Base-by-base conservation (phyloP, 768 basidiomycete species). In the Panaeolus papilionaceus region DNA sequence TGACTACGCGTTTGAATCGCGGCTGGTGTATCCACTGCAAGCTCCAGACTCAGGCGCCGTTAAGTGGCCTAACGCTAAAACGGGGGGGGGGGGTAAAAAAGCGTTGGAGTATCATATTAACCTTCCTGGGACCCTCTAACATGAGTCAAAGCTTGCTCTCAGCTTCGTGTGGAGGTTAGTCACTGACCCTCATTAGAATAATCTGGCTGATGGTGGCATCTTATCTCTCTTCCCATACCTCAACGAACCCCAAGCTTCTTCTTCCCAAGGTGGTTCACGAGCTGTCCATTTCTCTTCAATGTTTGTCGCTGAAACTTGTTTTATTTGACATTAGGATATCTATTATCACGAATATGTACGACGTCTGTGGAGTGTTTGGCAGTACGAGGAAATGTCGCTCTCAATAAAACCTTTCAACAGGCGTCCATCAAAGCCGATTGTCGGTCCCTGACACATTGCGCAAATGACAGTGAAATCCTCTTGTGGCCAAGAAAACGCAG, bases 1-100 rank as follows among this genome's bases (percentile, higher is more conserved):
- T 51, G 2, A 51, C 47, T 51, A 23, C 12, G 47, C 20, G 7
- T 23, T 23, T 23, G 23, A 23, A 51, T 23, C 47, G 23, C 6
- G 47, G 23, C 20, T 51, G 8, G n/a, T 51, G 47, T 51, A 51
- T 20, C 47, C 47, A 51, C 47, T 26, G 47, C 47, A 51, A 51
- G 12, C 26, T 51, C 47, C 47, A 51, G 20, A 51, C 20, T 26
- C 20, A 26, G 23, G 47, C 20, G 9, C 23, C 47, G 47, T 51
- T 12, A 23, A 26, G 23, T 26, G 20, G 10, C 45, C 47, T 51
- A 20, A 51, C 20, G 10, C 47, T 18, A 44, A 44, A 18, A 12
- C 16, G 16, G 5, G 39, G 39, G 3, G 2, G 16, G 5, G 39
- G 39, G 3, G 2, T 40, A 40, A 40, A 40, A 14, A 44, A 16